A percentile compares a stretch with the other conserved stretches of the same genome.
Conservation (phyloP, 2,329 filamentous ascomycete species). For the Xylaria multiplex region DNA sequence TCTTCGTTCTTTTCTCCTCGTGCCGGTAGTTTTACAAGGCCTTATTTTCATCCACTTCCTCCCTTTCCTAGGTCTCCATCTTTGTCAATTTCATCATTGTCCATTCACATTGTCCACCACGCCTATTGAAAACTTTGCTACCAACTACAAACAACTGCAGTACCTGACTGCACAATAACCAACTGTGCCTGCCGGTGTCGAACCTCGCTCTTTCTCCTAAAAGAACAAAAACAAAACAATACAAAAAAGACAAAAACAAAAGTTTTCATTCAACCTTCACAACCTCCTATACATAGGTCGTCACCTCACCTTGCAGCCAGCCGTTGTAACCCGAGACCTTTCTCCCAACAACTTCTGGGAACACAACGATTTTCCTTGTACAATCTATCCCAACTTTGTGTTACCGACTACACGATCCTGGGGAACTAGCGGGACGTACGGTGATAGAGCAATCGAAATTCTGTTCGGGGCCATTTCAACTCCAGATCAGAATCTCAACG, state of each 20-base stretch:
- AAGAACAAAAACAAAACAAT: neutral
- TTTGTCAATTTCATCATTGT: constrained; percentile 7
- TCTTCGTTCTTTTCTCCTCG: constrained; percentile 29
- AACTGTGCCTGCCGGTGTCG: constrained; percentile 14
- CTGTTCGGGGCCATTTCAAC: constrained; percentile 41
- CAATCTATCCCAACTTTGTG: constrained; percentile 32
- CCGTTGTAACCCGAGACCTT: constrained; percentile 39
- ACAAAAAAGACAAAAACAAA: no score
- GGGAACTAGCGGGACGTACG: constrained; percentile 32
- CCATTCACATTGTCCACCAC: constrained; percentile 3
- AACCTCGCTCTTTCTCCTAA: constrained; percentile 27
- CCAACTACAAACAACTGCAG: constrained; percentile 20
- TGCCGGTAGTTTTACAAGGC: constrained; percentile 26
- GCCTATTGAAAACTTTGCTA: constrained; percentile 7
- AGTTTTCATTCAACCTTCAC: constrained; percentile 4
- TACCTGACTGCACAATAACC: constrained; percentile 8
- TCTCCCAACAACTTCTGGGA: constrained; percentile 40
- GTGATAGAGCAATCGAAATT: constrained; percentile 27
- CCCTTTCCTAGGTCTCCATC: constrained; percentile 7
- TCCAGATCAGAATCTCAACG: constrained; percentile 35
- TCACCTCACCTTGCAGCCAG: constrained; percentile 33
- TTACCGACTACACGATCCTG: constrained; percentile 22
- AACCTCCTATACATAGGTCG: constrained; percentile 4
- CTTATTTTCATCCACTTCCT: constrained; percentile 19
- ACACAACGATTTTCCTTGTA: constrained; percentile 35